phyloP scores from a whole-genome alignment of 441 rosid genomes.

The Melianthus villosus region DNA sequence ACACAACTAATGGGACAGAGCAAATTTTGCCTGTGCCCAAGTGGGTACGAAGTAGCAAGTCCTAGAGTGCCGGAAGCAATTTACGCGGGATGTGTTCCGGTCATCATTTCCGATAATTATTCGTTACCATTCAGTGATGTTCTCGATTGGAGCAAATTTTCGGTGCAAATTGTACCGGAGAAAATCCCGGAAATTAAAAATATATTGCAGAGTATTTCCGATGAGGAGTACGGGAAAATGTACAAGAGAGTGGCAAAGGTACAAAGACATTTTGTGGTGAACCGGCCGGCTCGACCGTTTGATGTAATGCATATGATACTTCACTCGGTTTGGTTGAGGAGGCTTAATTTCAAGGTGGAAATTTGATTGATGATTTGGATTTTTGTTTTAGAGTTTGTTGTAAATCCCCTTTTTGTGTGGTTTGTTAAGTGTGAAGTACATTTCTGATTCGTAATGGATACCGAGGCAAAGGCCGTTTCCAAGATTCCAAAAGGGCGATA shows the following conservation, averaged over 20 bases:
- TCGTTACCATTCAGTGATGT: constrained; percentile 62
- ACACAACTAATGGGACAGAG: constrained; percentile 31
- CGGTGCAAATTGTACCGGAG: constrained; percentile 32
- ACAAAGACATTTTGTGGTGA: constrained; percentile 44
- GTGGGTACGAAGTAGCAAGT: constrained; percentile 76
- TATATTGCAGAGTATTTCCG: constrained; percentile 25
- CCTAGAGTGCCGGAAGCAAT: constrained; percentile 53
- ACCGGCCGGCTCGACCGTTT: constrained; percentile 51
- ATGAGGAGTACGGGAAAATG: constrained; percentile 24
- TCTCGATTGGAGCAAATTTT: constrained; percentile 45
- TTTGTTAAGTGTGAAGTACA: too few species aligned
- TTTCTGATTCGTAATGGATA: too few species aligned
- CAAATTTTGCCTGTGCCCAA: constrained; percentile 68
- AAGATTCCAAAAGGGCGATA: too few species aligned
- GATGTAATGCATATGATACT: constrained; percentile 55
- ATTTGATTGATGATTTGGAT: too few species aligned
- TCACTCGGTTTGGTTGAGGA: constrained; percentile 72
- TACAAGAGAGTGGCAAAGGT: constrained; percentile 36
- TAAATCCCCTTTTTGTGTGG: too few species aligned
- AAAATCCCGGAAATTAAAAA: constrained; percentile 42
- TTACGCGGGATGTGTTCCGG: constrained; percentile 53
- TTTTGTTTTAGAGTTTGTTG: too few species aligned
- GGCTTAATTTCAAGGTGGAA: constrained; percentile 35
- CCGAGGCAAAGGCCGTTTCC: too few species aligned
- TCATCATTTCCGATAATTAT: constrained; percentile 50